A percentile compares a stretch with the other conserved stretches of the same genome.
Evolutionary conservation across 768 basidiomycete species (phyloP).

Genomic region (Podaxis carcinomalis): DNA sequence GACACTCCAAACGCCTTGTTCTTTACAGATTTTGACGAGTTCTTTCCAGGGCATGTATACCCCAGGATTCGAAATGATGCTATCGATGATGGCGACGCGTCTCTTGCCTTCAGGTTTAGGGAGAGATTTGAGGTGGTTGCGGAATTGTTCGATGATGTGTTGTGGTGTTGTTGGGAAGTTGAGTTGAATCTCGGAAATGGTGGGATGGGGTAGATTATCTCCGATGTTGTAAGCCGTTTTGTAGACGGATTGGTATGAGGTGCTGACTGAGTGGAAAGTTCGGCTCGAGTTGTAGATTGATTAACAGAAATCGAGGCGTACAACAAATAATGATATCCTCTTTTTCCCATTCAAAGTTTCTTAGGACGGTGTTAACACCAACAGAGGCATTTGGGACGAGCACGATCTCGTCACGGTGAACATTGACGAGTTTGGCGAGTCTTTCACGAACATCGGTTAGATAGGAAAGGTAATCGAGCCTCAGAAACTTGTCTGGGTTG

Average conservation of each 20-base stretch:
- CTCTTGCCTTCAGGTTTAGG: constrained; percentile 36
- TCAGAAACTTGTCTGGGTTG: constrained; percentile 55
- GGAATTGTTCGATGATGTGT: constrained; percentile 49
- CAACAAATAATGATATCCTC: constrained; percentile 65
- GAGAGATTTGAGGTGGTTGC: constrained; percentile 24
- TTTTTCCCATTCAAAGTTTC: constrained; percentile 63
- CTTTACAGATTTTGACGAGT: constrained; percentile 58
- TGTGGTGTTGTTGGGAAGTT: constrained; percentile 54
- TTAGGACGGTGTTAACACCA: constrained; percentile 62
- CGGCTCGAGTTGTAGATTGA: neutral
- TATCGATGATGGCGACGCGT: constrained; percentile 62
- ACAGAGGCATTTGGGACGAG: constrained; percentile 59
- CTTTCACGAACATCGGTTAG: constrained; percentile 37
- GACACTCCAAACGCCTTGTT: constrained; percentile 58
- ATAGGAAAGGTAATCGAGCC: constrained; percentile 28
- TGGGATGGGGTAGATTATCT: constrained; percentile 54
- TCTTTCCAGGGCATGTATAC: constrained; percentile 66
- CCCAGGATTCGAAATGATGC: constrained; percentile 57
- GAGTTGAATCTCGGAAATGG: constrained; percentile 42
- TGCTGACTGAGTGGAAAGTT: constrained; percentile 24
- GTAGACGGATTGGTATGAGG: constrained; percentile 48
- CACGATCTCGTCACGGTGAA: constrained; percentile 51
- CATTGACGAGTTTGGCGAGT: constrained; percentile 49
- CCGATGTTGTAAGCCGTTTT: constrained; percentile 48
- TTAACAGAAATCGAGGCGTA: constrained; percentile 28